These are phyloP conservation scores for Colletotrichum lindemuthianum DNA, from an alignment of 2,329 filamentous ascomycete species.

Conservation along the genomic window DNA sequence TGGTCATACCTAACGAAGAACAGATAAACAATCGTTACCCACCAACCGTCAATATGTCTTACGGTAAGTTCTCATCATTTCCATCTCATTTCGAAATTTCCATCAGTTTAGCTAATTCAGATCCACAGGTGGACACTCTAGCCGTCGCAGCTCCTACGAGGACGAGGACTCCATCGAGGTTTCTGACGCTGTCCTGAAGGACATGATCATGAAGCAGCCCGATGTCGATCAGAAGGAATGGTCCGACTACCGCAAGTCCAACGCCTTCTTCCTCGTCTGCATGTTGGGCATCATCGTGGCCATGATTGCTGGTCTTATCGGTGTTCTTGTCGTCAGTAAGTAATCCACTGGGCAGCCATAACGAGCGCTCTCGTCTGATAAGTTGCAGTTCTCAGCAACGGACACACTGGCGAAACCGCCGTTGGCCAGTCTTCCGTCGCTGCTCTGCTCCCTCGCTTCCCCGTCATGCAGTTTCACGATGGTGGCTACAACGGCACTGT, in stretches of 20 bases:
- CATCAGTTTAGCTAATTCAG: too few species aligned
- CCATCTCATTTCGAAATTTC: too few species aligned
- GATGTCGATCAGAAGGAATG: slow-evolving; percentile 19
- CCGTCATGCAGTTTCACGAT: slow-evolving; percentile 18
- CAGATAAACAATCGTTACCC: slow-evolving; percentile 11
- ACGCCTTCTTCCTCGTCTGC: slow-evolving; percentile 13
- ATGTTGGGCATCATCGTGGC: background rate
- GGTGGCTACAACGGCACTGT: slow-evolving; percentile 14
- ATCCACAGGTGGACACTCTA: too few species aligned
- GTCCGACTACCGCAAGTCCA: slow-evolving; percentile 29
- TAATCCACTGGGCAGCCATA: background rate
- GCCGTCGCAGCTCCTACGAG: background rate
- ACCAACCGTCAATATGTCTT: slow-evolving; percentile 7
- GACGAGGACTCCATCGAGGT: slow-evolving; percentile 2
- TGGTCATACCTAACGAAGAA: too few species aligned
- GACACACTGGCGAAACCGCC: background rate
- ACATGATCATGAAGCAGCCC: slow-evolving; percentile 18
- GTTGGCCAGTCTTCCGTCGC: slow-evolving; percentile 1
- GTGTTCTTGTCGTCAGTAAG: slow-evolving; percentile 12
- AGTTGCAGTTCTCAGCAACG: too few species aligned
- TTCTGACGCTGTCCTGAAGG: background rate
- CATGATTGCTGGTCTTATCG: slow-evolving; percentile 1
- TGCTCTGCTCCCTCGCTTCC: slow-evolving; percentile 26
- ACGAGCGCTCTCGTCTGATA: too few species aligned
- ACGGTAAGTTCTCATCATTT: slow-evolving; percentile 1